These are phyloP conservation scores for Tinospora cordifolia DNA, from an alignment of 164 flowering plant genomes.

Conservation along the genomic window DNA sequence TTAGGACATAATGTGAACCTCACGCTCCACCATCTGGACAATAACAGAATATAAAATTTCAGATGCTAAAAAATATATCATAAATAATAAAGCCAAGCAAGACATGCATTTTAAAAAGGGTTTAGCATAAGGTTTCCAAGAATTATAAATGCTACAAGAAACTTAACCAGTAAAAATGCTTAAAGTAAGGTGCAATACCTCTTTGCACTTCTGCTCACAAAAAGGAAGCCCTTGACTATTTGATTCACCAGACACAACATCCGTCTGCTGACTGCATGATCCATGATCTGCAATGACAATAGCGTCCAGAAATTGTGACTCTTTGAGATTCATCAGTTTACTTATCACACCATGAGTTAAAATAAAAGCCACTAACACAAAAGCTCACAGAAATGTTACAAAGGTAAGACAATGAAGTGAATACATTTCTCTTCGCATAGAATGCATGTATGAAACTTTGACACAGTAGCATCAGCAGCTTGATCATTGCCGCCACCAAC, in stretches of 20 bases:
- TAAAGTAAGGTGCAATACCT: slow-evolving; percentile 29
- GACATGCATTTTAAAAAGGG: neutral
- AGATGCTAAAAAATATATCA: neutral
- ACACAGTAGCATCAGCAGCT: slow-evolving; percentile 18
- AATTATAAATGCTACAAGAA: neutral
- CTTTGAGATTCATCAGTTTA: neutral
- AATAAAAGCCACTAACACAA: neutral
- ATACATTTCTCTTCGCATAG: slow-evolving; percentile 75
- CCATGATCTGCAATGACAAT: slow-evolving; percentile 37
- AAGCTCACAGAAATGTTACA: neutral
- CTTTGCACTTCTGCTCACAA: slow-evolving; percentile 49
- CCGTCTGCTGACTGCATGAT: slow-evolving; percentile 22
- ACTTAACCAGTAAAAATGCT: neutral
- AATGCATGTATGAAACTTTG: slow-evolving; percentile 40
- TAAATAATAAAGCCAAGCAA: neutral
- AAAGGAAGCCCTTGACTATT: slow-evolving; percentile 21
- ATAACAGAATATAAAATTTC: neutral
- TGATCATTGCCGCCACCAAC: slow-evolving; percentile 20
- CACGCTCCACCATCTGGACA: too few species aligned
- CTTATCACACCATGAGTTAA: neutral
- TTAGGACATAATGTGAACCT: too few species aligned
- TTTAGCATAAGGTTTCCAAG: slow-evolving; percentile 1
- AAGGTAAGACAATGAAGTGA: neutral
- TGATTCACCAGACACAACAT: slow-evolving; percentile 18
- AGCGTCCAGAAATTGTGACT: neutral